phyloP scores from a whole-genome alignment of 129 eudicot species.

The Gnaphalium uliginosum region DNA sequence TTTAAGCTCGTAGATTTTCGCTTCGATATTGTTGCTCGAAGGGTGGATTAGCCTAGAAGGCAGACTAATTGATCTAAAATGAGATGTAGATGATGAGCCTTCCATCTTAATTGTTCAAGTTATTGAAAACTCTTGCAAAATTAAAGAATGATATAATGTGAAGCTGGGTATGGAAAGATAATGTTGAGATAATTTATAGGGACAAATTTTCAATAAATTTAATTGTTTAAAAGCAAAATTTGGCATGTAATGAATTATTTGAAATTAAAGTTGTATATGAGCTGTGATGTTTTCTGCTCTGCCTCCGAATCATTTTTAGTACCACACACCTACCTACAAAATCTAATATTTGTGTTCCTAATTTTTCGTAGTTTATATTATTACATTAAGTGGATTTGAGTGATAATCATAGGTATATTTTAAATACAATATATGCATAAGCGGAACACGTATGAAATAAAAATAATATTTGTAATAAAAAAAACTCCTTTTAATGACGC shows the following conservation, averaged over 20 bases:
- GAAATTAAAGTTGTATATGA: too few species aligned
- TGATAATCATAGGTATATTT: too few species aligned
- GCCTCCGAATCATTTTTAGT: too few species aligned
- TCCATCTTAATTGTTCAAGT: slow-evolving; percentile 10
- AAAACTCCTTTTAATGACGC: too few species aligned
- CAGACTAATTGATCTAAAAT: slow-evolving; percentile 40
- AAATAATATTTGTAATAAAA: too few species aligned
- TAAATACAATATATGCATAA: too few species aligned
- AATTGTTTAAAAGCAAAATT: slow-evolving; percentile 1
- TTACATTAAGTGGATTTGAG: too few species aligned
- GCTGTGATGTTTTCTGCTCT: too few species aligned
- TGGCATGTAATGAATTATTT: slow-evolving; percentile 15
- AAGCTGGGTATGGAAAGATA: slow-evolving; percentile 14
- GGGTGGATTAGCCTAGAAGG: slow-evolving; percentile 38
- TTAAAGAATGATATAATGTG: slow-evolving; percentile 11
- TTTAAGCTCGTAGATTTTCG: slow-evolving; percentile 36
- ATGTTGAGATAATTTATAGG: slow-evolving; percentile 20
- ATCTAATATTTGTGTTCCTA: too few species aligned
- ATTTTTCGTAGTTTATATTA: too few species aligned
- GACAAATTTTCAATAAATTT: slow-evolving; percentile 3
- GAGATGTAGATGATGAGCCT: slow-evolving; percentile 24
- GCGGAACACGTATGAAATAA: too few species aligned
- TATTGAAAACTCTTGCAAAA: slow-evolving; percentile 11
- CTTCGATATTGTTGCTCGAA: slow-evolving; percentile 3
- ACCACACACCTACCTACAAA: too few species aligned